A percentile compares a stretch with the other conserved stretches of the same genome.
Evolutionary conservation across 2,329 filamentous ascomycete species (phyloP).

Genomic region (Neocucurbitaria cava): DNA sequence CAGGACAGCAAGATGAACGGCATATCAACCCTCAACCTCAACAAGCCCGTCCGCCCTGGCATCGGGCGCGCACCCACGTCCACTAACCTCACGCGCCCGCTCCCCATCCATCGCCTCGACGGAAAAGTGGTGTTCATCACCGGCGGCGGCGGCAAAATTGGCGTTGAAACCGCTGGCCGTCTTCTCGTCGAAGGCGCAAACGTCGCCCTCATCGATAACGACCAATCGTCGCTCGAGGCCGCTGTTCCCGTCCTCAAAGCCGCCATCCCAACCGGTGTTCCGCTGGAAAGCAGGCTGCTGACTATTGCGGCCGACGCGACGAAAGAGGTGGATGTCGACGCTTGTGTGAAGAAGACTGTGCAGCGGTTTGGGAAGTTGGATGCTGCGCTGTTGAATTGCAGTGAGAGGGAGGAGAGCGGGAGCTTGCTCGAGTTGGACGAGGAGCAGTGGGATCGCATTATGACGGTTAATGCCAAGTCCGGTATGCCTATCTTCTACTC

Average conservation of each 20-base stretch:
- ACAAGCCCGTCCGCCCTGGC: conserved; percentile 31
- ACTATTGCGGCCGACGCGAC: conserved; percentile 47
- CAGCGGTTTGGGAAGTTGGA: conserved; percentile 38
- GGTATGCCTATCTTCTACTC: conserved; percentile 34
- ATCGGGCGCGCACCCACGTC: conserved; percentile 36
- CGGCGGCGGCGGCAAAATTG: conserved; percentile 42
- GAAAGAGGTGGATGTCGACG: conserved; percentile 38
- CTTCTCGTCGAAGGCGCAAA: conserved; percentile 48
- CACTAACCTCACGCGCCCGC: conserved; percentile 33
- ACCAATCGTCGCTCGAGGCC: conserved; percentile 33
- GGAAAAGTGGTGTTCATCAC: conserved; percentile 44
- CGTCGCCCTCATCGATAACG: conserved; percentile 47
- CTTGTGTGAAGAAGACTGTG: conserved; percentile 29
- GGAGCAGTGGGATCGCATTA: conserved; percentile 47
- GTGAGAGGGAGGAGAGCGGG: conserved; percentile 33
- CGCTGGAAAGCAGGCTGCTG: conserved; percentile 34
- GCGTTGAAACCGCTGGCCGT: conserved; percentile 45
- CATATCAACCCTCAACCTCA: conserved; percentile 34
- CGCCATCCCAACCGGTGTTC: conserved; percentile 33
- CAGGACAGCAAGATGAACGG: conserved; percentile 19
- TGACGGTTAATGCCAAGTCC: conserved; percentile 48
- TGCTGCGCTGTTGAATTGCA: conserved; percentile 37
- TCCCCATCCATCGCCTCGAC: conserved; percentile 39
- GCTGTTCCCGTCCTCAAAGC: conserved; percentile 34
- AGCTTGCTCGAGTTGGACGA: conserved; percentile 47